phyloP scores from a whole-genome alignment of 139 green algal genomes.

The Coccomyxa sp. region DNA sequence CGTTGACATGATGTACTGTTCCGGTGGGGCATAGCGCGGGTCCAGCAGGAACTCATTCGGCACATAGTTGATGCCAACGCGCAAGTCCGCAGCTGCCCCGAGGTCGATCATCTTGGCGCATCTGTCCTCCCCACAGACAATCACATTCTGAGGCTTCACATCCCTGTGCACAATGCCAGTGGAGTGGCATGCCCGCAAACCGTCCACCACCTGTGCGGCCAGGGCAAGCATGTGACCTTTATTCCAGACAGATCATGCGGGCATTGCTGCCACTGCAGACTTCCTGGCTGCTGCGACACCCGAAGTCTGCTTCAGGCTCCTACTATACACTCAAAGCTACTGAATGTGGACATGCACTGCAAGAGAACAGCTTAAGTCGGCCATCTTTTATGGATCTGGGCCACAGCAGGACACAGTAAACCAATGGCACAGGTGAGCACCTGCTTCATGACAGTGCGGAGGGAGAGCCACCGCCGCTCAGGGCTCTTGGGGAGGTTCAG shows the following conservation, averaged over 20 bases:
- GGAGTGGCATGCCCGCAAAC: conserved; percentile 53
- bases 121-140: conserved; percentile 44
- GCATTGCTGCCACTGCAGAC: no score
- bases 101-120: conserved; percentile 89
- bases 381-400: no score
- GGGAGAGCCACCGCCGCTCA: conserved; percentile 17
- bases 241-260: not conserved
- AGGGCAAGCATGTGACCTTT: not conserved
- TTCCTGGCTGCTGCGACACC: no score
- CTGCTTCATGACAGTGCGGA: conserved; percentile 46
- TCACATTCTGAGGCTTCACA: conserved; percentile 89
- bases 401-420: not conserved
- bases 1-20: conserved; percentile 91
- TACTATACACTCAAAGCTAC: not conserved
- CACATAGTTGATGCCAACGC: conserved; percentile 91
- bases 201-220: conserved; percentile 65
- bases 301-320: not conserved
- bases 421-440: not conserved
- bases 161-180: conserved; percentile 87
- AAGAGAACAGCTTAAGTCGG: no score
- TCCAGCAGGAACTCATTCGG: conserved; percentile 92
- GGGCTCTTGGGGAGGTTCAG: conserved; percentile 57
- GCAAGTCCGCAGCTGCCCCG: conserved; percentile 84
- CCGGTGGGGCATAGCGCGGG: conserved; percentile 81
- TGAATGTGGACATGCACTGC: not conserved